These are phyloP conservation scores for Aspergillus egyptiacus DNA, from an alignment of 495 filamentous ascomycete species.

Conservation along the genomic window DNA sequence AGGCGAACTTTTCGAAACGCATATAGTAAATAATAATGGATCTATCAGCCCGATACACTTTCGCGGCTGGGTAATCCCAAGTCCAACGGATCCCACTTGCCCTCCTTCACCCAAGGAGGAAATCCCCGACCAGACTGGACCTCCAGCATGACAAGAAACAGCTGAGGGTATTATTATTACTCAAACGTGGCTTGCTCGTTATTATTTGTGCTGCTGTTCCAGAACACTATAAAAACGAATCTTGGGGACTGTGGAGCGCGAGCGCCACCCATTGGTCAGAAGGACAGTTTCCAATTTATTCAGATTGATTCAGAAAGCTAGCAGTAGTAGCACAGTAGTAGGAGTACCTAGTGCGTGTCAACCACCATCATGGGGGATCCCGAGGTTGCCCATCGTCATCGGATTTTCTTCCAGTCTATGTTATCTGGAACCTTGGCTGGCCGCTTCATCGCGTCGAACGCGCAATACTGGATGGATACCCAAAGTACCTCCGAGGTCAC, in stretches of 20 bases:
- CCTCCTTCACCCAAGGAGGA: too few relatives aligned
- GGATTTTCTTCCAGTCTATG: background rate
- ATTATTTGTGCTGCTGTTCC: conserved; percentile 1
- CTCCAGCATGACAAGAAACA: background rate
- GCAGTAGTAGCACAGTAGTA: too few relatives aligned
- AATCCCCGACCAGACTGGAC: background rate
- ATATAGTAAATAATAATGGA: background rate
- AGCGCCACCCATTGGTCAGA: background rate
- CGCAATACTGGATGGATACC: conserved; percentile 1
- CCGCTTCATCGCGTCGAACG: background rate
- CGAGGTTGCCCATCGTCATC: conserved; percentile 6
- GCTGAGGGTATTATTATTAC: background rate
- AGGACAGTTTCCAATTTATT: background rate
- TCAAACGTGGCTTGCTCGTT: conserved; percentile 6
- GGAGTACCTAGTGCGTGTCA: conserved; percentile 1
- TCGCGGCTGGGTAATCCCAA: too few relatives aligned
- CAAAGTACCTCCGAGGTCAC: background rate
- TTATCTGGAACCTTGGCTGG: conserved; percentile 7
- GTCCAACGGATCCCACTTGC: too few relatives aligned
- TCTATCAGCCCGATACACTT: too few relatives aligned
- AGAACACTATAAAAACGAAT: conserved; percentile 4
- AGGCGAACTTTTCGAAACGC: background rate
- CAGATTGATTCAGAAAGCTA: too few relatives aligned
- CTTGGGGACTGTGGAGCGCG: conserved; percentile 1
- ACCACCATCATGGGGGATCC: background rate